A percentile compares a stretch with the other conserved stretches of the same genome.
Evolutionary conservation across 83 land plant species (phyloP).

Genomic region (Picea engelmannii): DNA sequence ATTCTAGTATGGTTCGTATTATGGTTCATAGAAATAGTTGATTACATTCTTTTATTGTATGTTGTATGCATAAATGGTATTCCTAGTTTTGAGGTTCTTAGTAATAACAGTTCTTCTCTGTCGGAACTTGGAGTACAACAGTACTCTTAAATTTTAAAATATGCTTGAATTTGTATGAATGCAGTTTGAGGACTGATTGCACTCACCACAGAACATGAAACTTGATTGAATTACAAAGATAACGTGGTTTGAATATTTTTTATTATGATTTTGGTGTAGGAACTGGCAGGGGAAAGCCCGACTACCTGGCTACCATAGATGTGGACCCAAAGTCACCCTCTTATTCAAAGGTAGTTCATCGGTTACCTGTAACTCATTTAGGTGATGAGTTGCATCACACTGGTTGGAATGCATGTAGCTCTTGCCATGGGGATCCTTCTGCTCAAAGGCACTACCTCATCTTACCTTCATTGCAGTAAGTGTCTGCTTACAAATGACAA

Average conservation of each 20-base stretch:
- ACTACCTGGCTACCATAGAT: conserved; percentile 56
- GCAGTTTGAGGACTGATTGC: no score
- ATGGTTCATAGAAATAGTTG: no score
- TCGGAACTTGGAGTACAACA: no score
- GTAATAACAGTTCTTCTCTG: no score
- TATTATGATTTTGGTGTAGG: conserved; percentile 24
- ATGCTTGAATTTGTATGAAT: no score
- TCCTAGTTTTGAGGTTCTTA: no score
- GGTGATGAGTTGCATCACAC: conserved; percentile 55
- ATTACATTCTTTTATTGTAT: no score
- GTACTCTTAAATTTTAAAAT: no score
- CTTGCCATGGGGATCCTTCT: conserved; percentile 42
- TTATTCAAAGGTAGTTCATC: conserved; percentile 39
- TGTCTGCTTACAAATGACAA: not conserved
- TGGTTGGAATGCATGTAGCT: conserved; percentile 67
- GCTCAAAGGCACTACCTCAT: conserved; percentile 45
- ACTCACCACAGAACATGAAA: no score
- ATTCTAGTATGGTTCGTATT: no score
- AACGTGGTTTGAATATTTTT: not conserved
- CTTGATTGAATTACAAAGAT: no score
- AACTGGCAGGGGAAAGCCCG: conserved; percentile 44
- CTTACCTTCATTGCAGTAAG: conserved; percentile 55
- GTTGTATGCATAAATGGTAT: no score
- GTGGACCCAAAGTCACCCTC: conserved; percentile 48
- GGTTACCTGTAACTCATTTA: conserved; percentile 41